phyloP scores from a whole-genome alignment of 169 alveolate species.

The Perkinsus olseni region DNA sequence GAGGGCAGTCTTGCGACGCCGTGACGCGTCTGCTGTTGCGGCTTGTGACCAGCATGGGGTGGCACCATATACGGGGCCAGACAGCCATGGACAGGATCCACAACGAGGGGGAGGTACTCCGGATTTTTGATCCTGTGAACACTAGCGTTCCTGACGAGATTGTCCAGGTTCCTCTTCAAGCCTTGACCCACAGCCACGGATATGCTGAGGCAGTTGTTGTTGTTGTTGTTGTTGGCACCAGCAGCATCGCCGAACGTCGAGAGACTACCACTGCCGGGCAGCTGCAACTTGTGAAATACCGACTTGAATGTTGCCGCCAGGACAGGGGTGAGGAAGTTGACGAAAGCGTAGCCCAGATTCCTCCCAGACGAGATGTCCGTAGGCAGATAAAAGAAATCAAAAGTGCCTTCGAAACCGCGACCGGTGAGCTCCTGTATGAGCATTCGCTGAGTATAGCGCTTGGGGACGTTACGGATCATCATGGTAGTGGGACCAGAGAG shows the following conservation, averaged over 20 bases:
- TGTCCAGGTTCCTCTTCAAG: not conserved
- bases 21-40: not conserved
- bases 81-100: not conserved
- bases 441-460: conserved; percentile 42
- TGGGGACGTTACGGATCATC: conserved; percentile 57
- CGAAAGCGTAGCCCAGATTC: not conserved
- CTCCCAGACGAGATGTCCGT: not conserved
- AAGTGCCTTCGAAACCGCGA: not conserved
- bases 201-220: not conserved
- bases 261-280: not conserved
- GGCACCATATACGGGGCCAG: not conserved
- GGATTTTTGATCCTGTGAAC: not conserved
- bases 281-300: not conserved
- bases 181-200: not conserved
- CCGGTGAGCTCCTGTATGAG: conserved; percentile 36
- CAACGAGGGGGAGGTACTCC: not conserved
- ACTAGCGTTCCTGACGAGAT: not conserved
- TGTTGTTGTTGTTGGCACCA: not conserved
- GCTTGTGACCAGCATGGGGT: not conserved
- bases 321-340: conserved; percentile 10
- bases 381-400: not conserved
- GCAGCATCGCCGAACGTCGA: not conserved
- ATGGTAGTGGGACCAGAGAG: conserved; percentile 15
- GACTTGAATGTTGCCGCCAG: conserved; percentile 15
- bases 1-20: too few species aligned